Conservation (phyloP, 1,284 basidiomycete species). For the Tylopilus orsonianus region DNA sequence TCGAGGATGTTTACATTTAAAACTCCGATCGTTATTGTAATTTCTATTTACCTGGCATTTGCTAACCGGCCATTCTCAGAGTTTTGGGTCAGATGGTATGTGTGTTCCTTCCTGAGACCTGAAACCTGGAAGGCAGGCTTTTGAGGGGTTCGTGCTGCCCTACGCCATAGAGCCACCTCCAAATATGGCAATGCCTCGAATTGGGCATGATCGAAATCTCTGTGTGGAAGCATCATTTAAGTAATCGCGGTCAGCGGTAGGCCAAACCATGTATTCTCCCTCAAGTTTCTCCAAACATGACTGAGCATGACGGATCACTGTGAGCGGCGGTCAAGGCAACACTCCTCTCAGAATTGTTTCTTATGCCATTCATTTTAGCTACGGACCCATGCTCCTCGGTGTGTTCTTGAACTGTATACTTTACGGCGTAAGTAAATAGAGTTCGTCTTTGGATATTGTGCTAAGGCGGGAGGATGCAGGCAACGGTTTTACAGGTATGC, state of each 20-base stretch:
- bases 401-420: slow-evolving; percentile 46
- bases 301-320: neutral
- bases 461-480: slow-evolving; percentile 10
- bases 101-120: neutral
- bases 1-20: too few species aligned
- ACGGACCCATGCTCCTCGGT: slow-evolving; percentile 46
- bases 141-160: neutral
- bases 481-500: slow-evolving; percentile 10
- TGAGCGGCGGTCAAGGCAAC: neutral
- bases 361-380: slow-evolving; percentile 29
- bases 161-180: neutral
- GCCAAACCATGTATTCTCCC: neutral
- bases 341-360: neutral
- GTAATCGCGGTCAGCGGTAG: neutral
- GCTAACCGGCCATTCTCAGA: too few species aligned
- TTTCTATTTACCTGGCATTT: too few species aligned
- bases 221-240: slow-evolving; percentile 4
- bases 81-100: too few species aligned
- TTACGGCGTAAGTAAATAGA: slow-evolving; percentile 40
- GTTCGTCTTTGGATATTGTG: neutral
- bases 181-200: neutral
- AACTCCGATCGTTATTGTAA: too few species aligned
- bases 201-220: neutral
- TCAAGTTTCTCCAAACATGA: slow-evolving; percentile 6
- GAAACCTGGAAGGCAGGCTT: neutral